Conservation (phyloP, 2,329 filamentous ascomycete genomes). For the Clarireedia homoeocarpa region DNA sequence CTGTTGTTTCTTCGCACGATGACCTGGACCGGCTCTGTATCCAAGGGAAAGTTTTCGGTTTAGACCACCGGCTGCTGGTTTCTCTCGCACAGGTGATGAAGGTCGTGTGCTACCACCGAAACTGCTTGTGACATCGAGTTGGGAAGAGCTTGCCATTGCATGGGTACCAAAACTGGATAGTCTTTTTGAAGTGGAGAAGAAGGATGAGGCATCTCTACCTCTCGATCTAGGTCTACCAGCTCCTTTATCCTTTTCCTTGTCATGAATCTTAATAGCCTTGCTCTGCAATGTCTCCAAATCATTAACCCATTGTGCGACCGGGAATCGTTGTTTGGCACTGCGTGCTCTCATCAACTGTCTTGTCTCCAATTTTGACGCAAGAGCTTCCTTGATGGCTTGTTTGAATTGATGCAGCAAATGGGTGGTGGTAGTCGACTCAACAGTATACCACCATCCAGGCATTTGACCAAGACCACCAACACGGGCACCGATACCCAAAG, state of each 20-base stretch:
- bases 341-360: conserved; percentile 56
- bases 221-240: conserved; percentile 10
- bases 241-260: conserved; percentile 5
- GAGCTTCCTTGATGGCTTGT: conserved; percentile 51
- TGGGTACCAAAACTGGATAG: conserved; percentile 4
- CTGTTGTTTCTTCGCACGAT: conserved; percentile 1
- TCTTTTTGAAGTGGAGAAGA: background rate
- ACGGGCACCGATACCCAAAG: conserved; percentile 56
- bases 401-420: conserved; percentile 60
- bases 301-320: conserved; percentile 59
- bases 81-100: background rate
- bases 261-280: conserved; percentile 42
- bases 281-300: conserved; percentile 54
- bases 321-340: conserved; percentile 58
- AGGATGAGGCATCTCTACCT: conserved; percentile 1
- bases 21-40: conserved; percentile 8
- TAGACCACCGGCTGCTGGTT: conserved; percentile 4
- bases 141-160: conserved; percentile 3
- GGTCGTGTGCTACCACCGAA: background rate
- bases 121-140: conserved; percentile 8
- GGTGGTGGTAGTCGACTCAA: conserved; percentile 55
- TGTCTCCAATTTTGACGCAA: conserved; percentile 47
- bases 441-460: conserved; percentile 65
- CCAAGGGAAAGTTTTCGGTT: conserved; percentile 7
- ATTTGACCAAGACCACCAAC: conserved; percentile 63